These are phyloP conservation scores for Aspergillus proliferans DNA, from an alignment of 2,329 filamentous ascomycete species.

Conservation along the genomic window DNA sequence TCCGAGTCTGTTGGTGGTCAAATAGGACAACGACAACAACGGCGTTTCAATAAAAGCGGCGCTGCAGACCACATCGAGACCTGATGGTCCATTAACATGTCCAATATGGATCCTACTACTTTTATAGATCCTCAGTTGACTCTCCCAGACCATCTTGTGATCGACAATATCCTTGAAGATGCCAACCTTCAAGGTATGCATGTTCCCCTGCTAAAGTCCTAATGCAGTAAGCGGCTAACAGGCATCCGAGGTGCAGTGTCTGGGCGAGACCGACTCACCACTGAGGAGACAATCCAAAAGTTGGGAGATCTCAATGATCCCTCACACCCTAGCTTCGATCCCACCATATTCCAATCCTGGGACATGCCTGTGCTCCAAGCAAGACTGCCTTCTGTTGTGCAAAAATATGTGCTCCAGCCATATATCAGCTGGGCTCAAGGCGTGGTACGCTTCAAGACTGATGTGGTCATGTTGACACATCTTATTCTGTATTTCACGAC, in stretches of 20 bases:
- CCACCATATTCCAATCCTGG: conserved; percentile 50
- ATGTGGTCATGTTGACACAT: conserved; percentile 74
- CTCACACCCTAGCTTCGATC: conserved; percentile 44
- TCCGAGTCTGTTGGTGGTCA: too few species aligned
- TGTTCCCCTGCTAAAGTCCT: neutral
- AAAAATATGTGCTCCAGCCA: conserved; percentile 50
- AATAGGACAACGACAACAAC: too few species aligned
- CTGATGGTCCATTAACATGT: neutral
- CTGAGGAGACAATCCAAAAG: conserved; percentile 33
- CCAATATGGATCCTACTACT: conserved; percentile 23
- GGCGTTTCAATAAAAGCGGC: too few species aligned
- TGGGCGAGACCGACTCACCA: conserved; percentile 8
- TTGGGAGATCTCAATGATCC: conserved; percentile 48
- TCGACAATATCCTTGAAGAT: conserved; percentile 33
- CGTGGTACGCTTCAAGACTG: conserved; percentile 60
- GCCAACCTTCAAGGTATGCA: conserved; percentile 10
- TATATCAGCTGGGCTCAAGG: conserved; percentile 53
- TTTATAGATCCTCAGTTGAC: conserved; percentile 31
- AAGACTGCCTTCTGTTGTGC: conserved; percentile 31
- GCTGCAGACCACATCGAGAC: neutral
- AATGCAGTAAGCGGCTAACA: conserved; percentile 7
- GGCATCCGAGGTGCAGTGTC: conserved; percentile 1
- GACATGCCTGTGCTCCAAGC: conserved; percentile 43
- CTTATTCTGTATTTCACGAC: conserved; percentile 65
- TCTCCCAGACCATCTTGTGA: conserved; percentile 33